phyloP scores from a whole-genome alignment of 2,329 filamentous ascomycete species.

The Colletotrichum liriopes region DNA sequence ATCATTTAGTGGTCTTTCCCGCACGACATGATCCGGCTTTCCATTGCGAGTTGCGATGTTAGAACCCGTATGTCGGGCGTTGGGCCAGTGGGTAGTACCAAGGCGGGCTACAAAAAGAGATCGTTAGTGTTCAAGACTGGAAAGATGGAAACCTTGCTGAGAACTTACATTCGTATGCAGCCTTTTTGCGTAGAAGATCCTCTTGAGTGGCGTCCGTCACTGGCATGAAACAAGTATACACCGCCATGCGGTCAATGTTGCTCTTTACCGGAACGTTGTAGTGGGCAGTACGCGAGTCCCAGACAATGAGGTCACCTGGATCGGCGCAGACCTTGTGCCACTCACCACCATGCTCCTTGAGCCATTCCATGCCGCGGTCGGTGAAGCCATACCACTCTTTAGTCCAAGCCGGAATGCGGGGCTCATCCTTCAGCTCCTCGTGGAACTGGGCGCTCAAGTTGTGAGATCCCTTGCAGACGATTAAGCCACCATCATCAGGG shows the following conservation, averaged over 20 bases:
- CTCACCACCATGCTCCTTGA: slow-evolving; percentile 51
- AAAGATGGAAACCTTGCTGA: accelerated
- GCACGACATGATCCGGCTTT: slow-evolving; percentile 52
- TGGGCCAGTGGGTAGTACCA: slow-evolving; percentile 62
- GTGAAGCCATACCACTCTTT: slow-evolving; percentile 55
- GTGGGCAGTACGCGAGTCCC: slow-evolving; percentile 64
- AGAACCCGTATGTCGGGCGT: slow-evolving; percentile 54
- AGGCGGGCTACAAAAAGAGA: slow-evolving; percentile 44
- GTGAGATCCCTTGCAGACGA: slow-evolving; percentile 52
- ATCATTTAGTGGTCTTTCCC: slow-evolving; percentile 57
- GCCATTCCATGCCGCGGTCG: slow-evolving; percentile 55
- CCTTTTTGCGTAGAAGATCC: slow-evolving; percentile 58
- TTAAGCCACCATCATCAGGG: slow-evolving; percentile 53
- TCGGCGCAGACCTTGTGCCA: slow-evolving; percentile 58
- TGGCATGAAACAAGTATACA: slow-evolving; percentile 60
- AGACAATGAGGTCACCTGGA: slow-evolving; percentile 61
- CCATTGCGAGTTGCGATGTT: slow-evolving; percentile 45
- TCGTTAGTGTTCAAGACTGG: not conserved
- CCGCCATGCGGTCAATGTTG: slow-evolving; percentile 50
- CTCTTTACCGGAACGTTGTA: slow-evolving; percentile 57
- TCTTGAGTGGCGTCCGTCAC: slow-evolving; percentile 57
- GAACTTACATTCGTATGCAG: slow-evolving; percentile 54
- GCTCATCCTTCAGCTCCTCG: slow-evolving; percentile 51
- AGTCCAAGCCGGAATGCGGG: slow-evolving; percentile 54
- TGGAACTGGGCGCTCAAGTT: slow-evolving; percentile 54